A percentile compares a stretch with the other conserved stretches of the same genome.
phyloP scores from a whole-genome alignment of 169 alveolate species.

The Eimeria brunetti region DNA sequence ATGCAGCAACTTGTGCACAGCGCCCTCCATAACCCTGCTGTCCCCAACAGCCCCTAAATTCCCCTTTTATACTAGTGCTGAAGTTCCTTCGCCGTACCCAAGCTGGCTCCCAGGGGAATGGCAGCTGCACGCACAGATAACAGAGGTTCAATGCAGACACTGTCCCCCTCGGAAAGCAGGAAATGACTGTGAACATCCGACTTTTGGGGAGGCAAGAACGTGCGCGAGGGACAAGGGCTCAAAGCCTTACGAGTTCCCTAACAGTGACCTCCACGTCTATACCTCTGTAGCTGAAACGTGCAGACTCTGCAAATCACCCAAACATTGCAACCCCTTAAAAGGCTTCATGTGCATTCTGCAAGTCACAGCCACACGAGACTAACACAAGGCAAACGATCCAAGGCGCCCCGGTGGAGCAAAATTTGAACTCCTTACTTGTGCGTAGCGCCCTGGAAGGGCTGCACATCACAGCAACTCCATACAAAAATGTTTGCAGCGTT shows the following conservation, averaged over 20 bases:
- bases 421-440: neutral
- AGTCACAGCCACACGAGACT: neutral
- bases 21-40: neutral
- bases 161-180: neutral
- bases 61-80: neutral
- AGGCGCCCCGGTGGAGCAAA: neutral
- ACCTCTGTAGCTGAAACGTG: neutral
- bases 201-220: neutral
- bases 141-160: neutral
- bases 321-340: neutral
- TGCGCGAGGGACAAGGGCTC: neutral
- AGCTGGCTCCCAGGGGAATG: neutral
- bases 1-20: neutral
- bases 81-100: neutral
- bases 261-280: neutral
- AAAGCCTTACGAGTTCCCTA: conserved; percentile 1
- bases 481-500: neutral
- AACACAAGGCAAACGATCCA: neutral
- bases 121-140: neutral
- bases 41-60: neutral
- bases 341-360: neutral
- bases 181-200: neutral
- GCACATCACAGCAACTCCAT: neutral
- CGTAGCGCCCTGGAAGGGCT: neutral
- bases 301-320: neutral